A percentile compares a stretch with the other conserved stretches of the same genome.
Evolutionary conservation across 2,329 filamentous ascomycete species (phyloP).

Genomic region (Aphanocladium album): DNA sequence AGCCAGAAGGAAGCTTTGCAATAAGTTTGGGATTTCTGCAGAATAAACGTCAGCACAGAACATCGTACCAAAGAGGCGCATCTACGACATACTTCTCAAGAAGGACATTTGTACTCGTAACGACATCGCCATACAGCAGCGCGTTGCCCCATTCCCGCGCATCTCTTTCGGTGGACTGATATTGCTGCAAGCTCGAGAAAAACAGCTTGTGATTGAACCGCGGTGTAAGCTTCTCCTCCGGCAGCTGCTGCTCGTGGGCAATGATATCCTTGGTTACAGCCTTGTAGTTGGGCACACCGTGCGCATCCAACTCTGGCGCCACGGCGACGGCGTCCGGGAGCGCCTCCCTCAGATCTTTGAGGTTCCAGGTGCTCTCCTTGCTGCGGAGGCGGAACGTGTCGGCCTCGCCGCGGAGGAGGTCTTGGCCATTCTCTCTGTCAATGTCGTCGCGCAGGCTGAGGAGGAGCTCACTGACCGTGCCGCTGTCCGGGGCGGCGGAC

Average conservation of each 20-base stretch:
- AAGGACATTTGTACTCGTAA: slow-evolving; percentile 91
- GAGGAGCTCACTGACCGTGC: slow-evolving; percentile 64
- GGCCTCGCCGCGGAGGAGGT: slow-evolving; percentile 73
- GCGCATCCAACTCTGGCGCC: slow-evolving; percentile 29
- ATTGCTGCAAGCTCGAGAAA: slow-evolving; percentile 65
- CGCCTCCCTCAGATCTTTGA: slow-evolving; percentile 50
- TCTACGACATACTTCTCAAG: slow-evolving; percentile 66
- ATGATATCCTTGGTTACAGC: slow-evolving; percentile 68
- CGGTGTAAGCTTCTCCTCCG: slow-evolving; percentile 68
- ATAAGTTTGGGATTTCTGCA: slow-evolving; percentile 71
- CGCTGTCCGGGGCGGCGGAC: slow-evolving; percentile 61
- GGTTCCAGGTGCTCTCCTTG: slow-evolving; percentile 54
- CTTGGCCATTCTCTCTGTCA: slow-evolving; percentile 57
- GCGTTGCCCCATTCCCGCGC: slow-evolving; percentile 67
- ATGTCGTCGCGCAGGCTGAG: slow-evolving; percentile 63
- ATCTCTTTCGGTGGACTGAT: slow-evolving; percentile 52
- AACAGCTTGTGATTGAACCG: slow-evolving; percentile 81
- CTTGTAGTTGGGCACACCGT: slow-evolving; percentile 69
- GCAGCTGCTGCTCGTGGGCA: slow-evolving; percentile 63
- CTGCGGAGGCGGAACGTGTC: slow-evolving; percentile 79
- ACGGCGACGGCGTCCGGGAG: slow-evolving; percentile 32
- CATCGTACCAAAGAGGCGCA: slow-evolving; percentile 26
- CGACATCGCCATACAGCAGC: slow-evolving; percentile 82
- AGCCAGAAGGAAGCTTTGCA: slow-evolving; percentile 72
- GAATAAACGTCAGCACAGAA: slow-evolving; percentile 39